phyloP scores from a whole-genome alignment of 2,329 filamentous ascomycete species.

The Colletotrichum cuscutae region DNA sequence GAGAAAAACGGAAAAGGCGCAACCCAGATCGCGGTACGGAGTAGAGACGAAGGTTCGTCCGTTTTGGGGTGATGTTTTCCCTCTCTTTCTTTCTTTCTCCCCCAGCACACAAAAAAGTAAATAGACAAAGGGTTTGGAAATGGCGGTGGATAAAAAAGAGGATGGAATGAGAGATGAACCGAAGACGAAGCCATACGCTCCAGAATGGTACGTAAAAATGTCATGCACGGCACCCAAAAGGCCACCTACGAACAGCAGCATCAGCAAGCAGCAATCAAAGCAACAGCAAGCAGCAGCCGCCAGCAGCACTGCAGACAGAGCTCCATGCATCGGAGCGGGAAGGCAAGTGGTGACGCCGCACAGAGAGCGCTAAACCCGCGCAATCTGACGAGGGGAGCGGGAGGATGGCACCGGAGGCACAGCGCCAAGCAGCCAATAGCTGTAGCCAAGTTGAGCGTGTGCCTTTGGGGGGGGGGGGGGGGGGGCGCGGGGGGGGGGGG shows the following conservation, averaged over 20 bases:
- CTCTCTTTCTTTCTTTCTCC: too few relatives aligned
- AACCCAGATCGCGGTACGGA: neutral
- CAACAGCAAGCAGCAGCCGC: neutral
- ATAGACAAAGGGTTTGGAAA: neutral
- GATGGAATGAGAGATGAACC: neutral
- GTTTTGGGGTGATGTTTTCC: neutral
- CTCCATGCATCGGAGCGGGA: constrained; percentile 21
- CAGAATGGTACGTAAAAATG: neutral
- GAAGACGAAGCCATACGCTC: neutral
- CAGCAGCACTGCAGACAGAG: neutral
- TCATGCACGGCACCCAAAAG: constrained; percentile 1
- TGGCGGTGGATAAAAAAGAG: neutral
- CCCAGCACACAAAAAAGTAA: neutral
- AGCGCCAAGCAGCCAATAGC: neutral
- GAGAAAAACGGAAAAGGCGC: neutral
- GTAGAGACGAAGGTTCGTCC: neutral
- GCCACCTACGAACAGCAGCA: neutral
- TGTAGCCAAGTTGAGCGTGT: neutral
- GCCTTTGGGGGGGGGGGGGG: neutral
- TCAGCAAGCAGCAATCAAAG: neutral
- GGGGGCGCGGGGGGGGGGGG: too few relatives aligned
- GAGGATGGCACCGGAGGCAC: neutral
- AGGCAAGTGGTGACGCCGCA: constrained; percentile 3
- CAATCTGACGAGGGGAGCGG: neutral
- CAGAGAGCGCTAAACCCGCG: constrained; percentile 17